Evolutionary conservation across 164 flowering plant genomes (phyloP).

Genomic region (Stephania japonica): DNA sequence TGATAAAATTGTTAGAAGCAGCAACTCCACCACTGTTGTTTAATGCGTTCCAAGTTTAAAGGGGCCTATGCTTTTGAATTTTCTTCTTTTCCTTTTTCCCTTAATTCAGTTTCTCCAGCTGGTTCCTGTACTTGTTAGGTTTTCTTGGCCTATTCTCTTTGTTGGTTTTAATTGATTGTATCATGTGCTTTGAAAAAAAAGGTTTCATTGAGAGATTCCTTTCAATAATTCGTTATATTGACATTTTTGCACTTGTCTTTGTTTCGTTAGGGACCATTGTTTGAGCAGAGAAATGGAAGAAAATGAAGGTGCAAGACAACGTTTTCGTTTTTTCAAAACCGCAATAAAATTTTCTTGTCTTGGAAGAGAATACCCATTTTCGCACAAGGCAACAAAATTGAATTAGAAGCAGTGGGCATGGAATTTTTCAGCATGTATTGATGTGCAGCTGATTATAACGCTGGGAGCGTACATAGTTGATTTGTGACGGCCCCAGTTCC

Average conservation of each 20-base stretch:
- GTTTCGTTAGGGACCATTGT: neutral
- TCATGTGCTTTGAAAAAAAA: neutral
- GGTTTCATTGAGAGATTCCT: neutral
- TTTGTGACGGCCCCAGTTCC: no score
- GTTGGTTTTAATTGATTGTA: no score
- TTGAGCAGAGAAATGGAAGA: neutral
- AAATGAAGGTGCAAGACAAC: neutral
- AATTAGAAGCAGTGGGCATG: neutral
- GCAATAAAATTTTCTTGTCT: neutral
- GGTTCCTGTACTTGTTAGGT: neutral
- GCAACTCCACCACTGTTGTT: neutral
- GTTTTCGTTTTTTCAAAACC: neutral
- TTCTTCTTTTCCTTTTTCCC: neutral
- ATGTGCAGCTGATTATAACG: neutral
- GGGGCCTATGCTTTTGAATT: neutral
- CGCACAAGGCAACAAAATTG: neutral
- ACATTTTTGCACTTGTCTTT: neutral
- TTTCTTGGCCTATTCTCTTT: no score
- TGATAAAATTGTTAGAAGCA: neutral
- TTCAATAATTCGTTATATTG: neutral
- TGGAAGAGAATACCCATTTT: neutral
- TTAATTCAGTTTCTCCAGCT: neutral
- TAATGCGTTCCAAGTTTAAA: no score
- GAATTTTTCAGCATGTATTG: neutral
- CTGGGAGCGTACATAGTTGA: neutral